Percentiles rank a stretch among this genome's conserved stretches.
These are phyloP conservation scores for Trichomonascus vanleenenianus DNA, from an alignment of 805 yeast species.

Conservation along the genomic window DNA sequence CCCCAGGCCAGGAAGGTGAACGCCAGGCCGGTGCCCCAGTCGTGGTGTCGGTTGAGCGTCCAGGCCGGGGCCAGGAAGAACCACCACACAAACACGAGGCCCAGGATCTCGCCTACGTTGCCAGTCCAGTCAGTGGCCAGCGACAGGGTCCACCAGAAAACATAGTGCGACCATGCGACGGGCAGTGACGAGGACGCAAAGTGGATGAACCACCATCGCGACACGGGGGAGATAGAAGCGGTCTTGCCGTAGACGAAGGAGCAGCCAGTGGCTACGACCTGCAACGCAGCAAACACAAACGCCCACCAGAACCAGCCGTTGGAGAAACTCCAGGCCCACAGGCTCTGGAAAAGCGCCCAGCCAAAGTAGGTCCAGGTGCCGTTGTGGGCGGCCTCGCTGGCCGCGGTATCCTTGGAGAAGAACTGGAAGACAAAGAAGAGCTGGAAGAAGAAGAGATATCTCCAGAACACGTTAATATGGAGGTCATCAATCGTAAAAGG, in stretches of 20 bases:
- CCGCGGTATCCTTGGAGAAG: slow-evolving; percentile 3
- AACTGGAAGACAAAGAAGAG: slow-evolving; percentile 3
- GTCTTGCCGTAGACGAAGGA: slow-evolving; percentile 40
- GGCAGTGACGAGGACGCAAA: slow-evolving; percentile 64
- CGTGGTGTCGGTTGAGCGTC: slow-evolving; percentile 52
- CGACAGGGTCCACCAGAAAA: slow-evolving; percentile 81
- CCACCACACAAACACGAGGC: slow-evolving; percentile 73
- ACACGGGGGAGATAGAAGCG: slow-evolving; percentile 42
- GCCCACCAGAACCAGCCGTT: not conserved
- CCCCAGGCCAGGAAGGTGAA: slow-evolving; percentile 54
- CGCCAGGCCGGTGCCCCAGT: slow-evolving; percentile 62
- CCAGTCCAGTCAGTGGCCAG: slow-evolving; percentile 37
- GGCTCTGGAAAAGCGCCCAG: not conserved
- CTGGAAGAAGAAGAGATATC: not conserved
- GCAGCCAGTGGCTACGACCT: not conserved
- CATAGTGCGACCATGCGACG: slow-evolving; percentile 63
- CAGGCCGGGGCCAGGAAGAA: slow-evolving; percentile 58
- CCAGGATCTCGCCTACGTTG: slow-evolving; percentile 56
- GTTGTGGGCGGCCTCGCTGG: slow-evolving; percentile 1
- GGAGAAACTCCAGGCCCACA: slow-evolving; percentile 4
- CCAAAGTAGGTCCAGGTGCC: not conserved
- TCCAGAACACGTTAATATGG: not conserved
- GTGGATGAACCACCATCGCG: slow-evolving; percentile 53
- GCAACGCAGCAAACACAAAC: not conserved
- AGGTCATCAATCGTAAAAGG: not conserved